Percentiles rank a stretch among this genome's conserved stretches.
Evolutionary conservation across 179 eudicot species (phyloP).

Genomic region (Patellifolia procumbens): DNA sequence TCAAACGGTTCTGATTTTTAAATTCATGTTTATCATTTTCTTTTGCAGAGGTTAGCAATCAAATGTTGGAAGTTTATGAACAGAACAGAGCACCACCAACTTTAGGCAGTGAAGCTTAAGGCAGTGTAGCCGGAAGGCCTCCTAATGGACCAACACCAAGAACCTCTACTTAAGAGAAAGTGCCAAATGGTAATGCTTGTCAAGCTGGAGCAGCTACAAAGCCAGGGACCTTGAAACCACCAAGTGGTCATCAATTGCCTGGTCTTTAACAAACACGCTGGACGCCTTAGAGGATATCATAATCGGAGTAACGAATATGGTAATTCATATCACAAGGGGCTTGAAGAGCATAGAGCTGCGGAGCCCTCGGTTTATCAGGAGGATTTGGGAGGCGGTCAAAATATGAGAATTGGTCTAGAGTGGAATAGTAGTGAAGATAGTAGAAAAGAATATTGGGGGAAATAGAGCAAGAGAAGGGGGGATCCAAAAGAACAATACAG

Average conservation of each 20-base stretch:
- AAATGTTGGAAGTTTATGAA: conserved; percentile 94
- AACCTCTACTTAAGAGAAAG: conserved; percentile 58
- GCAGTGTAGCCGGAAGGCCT: conserved; percentile 56
- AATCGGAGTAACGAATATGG: conserved; percentile 53
- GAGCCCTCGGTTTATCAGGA: conserved; percentile 40
- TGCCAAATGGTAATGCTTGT: conserved; percentile 40
- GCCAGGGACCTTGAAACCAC: conserved; percentile 47
- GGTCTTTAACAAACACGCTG: conserved; percentile 52
- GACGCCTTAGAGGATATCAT: conserved; percentile 45
- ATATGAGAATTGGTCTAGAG: conserved; percentile 39
- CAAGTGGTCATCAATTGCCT: conserved; percentile 43
- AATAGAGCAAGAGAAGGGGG: conserved; percentile 46
- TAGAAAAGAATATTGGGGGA: conserved; percentile 44
- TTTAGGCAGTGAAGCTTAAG: conserved; percentile 80
- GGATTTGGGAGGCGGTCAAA: conserved; percentile 42
- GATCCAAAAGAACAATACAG: conserved; percentile 48
- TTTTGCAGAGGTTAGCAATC: conserved; percentile 91
- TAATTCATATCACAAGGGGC: conserved; percentile 46
- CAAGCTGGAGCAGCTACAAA: conserved; percentile 45
- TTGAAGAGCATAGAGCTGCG: conserved; percentile 36
- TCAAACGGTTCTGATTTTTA: not conserved
- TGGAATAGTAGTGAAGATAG: conserved; percentile 48
- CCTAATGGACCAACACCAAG: conserved; percentile 45
- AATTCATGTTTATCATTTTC: not conserved
- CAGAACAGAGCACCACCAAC: conserved; percentile 66